phyloP scores from a whole-genome alignment of 2,329 filamentous ascomycete species.

The Paecilomyces dactylethromorphus region DNA sequence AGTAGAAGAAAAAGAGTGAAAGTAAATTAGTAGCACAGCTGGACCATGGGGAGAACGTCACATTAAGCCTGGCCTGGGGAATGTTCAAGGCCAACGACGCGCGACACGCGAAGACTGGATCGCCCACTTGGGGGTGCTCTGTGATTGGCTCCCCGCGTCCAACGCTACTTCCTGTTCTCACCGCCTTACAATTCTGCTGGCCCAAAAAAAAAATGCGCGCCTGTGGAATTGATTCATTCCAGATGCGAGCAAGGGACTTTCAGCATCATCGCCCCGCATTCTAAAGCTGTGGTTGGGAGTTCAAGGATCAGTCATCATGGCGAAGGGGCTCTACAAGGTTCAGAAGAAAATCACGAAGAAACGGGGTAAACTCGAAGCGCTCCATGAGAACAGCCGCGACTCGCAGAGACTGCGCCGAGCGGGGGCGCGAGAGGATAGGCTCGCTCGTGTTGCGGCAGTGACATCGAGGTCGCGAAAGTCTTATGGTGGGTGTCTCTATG shows the following conservation, averaged over 20 bases:
- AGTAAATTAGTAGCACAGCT: neutral
- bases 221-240: neutral
- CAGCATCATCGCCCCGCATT: neutral
- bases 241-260: neutral
- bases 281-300: neutral
- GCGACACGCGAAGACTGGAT: slow-evolving; percentile 22
- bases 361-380: slow-evolving; percentile 63
- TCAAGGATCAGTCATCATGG: slow-evolving; percentile 49
- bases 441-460: slow-evolving; percentile 64
- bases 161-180: slow-evolving; percentile 8
- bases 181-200: slow-evolving; percentile 28
- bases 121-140: slow-evolving; percentile 1
- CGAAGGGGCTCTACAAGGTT: slow-evolving; percentile 71
- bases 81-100: slow-evolving; percentile 27
- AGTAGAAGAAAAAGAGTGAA: slow-evolving; percentile 4
- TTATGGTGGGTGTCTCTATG: slow-evolving; percentile 49
- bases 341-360: slow-evolving; percentile 89
- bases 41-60: slow-evolving; percentile 3
- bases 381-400: slow-evolving; percentile 87
- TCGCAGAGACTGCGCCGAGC: slow-evolving; percentile 75
- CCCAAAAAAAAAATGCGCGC: slow-evolving; percentile 1
- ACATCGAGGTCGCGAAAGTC: slow-evolving; percentile 69
- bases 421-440: slow-evolving; percentile 71
- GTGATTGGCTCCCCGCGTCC: slow-evolving; percentile 13
- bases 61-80: slow-evolving; percentile 17